Evolutionary conservation across 495 filamentous ascomycete species (phyloP), one percentile per base, ranked within the genome.

Genomic region (Lophium mytilinum): DNA sequence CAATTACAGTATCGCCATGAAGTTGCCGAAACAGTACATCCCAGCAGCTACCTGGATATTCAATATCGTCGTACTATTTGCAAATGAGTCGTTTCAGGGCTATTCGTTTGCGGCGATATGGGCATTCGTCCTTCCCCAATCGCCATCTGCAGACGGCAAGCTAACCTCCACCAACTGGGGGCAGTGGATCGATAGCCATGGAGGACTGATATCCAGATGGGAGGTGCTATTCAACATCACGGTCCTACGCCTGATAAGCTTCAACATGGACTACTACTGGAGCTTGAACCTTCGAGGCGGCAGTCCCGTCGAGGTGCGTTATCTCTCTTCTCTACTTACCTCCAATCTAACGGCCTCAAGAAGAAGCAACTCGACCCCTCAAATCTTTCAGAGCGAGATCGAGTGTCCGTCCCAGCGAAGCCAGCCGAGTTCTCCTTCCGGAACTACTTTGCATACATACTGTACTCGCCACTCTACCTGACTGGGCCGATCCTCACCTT

Each of bases 191-290:
- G 91, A 96, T 70, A 74, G 73, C 40, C 81, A 87, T 60, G 85
- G 90, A 11, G 93, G 93, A 6, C 70, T 99, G 18, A 83, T 90
- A 66, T 76, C 86, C 2, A 79, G 91, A 57, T 99, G 93, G 93
- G 88, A 96, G 68, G 82, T 99, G 36, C 79, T 93, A 11, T 99
- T 99, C 79, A 99, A 97, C 63, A 81, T 99, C 57, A 96, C 93
- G n/a, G 80, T 96, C 6, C 74, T 99, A 40, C 83, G 93, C 19
- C 74, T 96, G 41, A 89, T 99, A 57, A 95, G 90, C 70, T 99
- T 95, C 80, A 96, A 97, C 69, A 73, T 99, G 64, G 93, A 99
- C 68, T 90, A 95, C 72, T 88, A 92, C 71, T 99, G 94, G 93
- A 90, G 89, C 60, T 71, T 88, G 0, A 80, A 88, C 63, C 78